Evolutionary conservation across 306 rosid species (phyloP).

Genomic region (Corylus avellana): DNA sequence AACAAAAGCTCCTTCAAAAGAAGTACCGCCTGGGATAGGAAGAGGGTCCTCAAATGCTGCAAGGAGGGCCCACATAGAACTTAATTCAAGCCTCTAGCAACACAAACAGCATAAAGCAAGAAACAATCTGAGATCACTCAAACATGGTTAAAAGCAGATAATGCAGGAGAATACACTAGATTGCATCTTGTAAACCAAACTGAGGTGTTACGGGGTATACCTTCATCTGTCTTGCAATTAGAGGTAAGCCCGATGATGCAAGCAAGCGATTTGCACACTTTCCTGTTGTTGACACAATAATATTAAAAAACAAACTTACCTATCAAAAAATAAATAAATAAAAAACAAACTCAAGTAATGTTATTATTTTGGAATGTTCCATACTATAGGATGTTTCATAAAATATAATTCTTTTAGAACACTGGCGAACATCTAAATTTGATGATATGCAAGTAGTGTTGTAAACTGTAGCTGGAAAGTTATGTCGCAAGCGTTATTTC

Average conservation of each 20-base stretch:
- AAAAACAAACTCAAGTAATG: not conserved
- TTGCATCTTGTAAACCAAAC: constrained; percentile 24
- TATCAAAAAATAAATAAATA: no score
- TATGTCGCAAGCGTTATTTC: not conserved
- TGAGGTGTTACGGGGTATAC: constrained; percentile 30
- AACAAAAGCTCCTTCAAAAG: constrained; percentile 94
- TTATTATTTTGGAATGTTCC: not conserved
- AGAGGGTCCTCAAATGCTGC: constrained; percentile 94
- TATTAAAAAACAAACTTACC: constrained; percentile 13
- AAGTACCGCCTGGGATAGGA: constrained; percentile 45
- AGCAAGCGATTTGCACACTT: constrained; percentile 97
- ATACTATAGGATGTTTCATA: not conserved
- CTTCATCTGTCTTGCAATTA: constrained; percentile 88
- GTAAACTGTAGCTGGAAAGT: not conserved
- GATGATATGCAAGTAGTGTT: not conserved
- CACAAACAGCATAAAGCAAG: constrained; percentile 24
- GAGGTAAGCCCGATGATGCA: constrained; percentile 76
- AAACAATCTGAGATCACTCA: constrained; percentile 22
- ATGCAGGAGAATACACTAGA: constrained; percentile 6
- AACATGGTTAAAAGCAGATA: constrained; percentile 7
- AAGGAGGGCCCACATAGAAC: constrained; percentile 95
- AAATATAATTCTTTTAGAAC: not conserved
- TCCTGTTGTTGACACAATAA: constrained; percentile 46
- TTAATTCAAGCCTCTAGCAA: constrained; percentile 81
- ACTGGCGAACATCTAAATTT: not conserved